Conservation (phyloP, 2,329 filamentous ascomycete genomes). For the Sodiomyces alkalinus region DNA sequence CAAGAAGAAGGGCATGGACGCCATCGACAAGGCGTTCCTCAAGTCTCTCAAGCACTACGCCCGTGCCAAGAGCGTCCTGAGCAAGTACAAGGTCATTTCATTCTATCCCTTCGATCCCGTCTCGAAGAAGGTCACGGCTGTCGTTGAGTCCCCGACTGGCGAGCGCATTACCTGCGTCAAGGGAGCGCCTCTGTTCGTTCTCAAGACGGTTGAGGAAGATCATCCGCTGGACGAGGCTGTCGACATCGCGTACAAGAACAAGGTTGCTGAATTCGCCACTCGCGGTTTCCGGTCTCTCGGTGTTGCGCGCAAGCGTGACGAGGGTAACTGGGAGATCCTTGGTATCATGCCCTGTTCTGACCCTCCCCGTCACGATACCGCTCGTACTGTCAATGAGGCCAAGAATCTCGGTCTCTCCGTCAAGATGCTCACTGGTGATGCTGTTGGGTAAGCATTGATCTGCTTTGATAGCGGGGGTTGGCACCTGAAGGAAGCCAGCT, state of each 20-base stretch:
- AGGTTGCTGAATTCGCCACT: conserved; percentile 67
- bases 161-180: conserved; percentile 82
- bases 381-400: conserved; percentile 78
- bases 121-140: conserved; percentile 78
- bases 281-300: conserved; percentile 90
- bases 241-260: conserved; percentile 78
- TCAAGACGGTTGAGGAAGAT: conserved; percentile 78
- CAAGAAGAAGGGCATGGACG: conserved; percentile 92
- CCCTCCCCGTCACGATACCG: conserved; percentile 80
- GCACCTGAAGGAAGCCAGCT: no score
- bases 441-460: no score
- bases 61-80: conserved; percentile 62
- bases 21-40: conserved; percentile 89
- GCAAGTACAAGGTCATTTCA: conserved; percentile 71
- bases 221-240: conserved; percentile 63
- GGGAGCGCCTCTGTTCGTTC: conserved; percentile 74
- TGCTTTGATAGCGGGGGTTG: no score
- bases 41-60: conserved; percentile 75
- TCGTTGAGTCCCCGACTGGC: conserved; percentile 71
- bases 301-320: conserved; percentile 70
- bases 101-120: conserved; percentile 87
- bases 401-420: conserved; percentile 78
- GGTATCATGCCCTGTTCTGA: conserved; percentile 93
- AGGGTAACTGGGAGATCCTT: conserved; percentile 76
- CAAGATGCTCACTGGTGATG: conserved; percentile 94